A percentile compares a stretch with the other conserved stretches of the same genome.
Conservation (phyloP, 2,329 filamentous ascomycete species). For the Nothopassalora personata region DNA sequence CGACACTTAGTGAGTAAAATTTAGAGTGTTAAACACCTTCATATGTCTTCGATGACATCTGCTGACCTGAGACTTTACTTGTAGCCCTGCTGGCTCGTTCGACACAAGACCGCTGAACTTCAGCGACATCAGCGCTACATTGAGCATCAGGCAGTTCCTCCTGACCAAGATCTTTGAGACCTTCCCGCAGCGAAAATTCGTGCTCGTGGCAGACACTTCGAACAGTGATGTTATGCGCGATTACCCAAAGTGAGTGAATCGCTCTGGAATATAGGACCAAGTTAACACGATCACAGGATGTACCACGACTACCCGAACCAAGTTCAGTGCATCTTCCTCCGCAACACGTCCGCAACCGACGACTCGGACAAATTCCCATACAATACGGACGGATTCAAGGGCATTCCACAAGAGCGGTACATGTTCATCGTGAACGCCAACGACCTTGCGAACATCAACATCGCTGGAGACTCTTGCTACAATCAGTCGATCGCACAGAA, state of each 20-base stretch:
- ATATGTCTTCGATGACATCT: no score
- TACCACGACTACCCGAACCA: slow-evolving; percentile 63
- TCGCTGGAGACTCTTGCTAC: slow-evolving; percentile 62
- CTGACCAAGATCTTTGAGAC: slow-evolving; percentile 69
- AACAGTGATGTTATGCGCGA: slow-evolving; percentile 71
- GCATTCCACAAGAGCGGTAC: slow-evolving; percentile 60
- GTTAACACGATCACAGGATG: slow-evolving; percentile 34
- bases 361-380: slow-evolving; percentile 65
- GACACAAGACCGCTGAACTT: slow-evolving; percentile 77
- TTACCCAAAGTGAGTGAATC: slow-evolving; percentile 21
- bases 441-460: slow-evolving; percentile 61
- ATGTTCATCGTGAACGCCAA: slow-evolving; percentile 76
- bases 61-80: no score
- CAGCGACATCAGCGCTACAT: slow-evolving; percentile 65
- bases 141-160: slow-evolving; percentile 64
- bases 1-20: no score
- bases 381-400: slow-evolving; percentile 66
- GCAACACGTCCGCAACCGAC: slow-evolving; percentile 69
- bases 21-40: no score
- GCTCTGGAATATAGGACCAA: background rate
- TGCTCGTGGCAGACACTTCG: slow-evolving; percentile 69
- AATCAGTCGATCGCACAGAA: slow-evolving; percentile 63
- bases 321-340: slow-evolving; percentile 71
- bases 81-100: slow-evolving; percentile 68
- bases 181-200: slow-evolving; percentile 68